Evolutionary conservation across 1,139 yeast species (phyloP), one percentile per base, ranked within the genome.

Genomic region (Tardiomyces blankii): DNA sequence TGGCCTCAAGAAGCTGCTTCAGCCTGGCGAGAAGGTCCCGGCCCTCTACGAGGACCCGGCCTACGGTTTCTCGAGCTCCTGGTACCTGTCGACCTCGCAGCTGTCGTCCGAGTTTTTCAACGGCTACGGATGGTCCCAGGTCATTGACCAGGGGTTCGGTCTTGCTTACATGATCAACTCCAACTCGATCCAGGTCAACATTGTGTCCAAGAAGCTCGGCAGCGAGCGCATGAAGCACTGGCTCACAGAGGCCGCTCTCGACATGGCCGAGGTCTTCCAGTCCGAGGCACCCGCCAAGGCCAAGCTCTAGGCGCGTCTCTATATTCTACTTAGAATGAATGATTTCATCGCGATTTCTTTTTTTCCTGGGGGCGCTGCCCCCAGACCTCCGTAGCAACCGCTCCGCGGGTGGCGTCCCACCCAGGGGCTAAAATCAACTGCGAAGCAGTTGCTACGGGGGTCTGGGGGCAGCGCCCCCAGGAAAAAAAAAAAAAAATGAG

Each of bases 91-190:
- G 14, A 78, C 95, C 6, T 87, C 96, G 2, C 97, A 91, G 67
- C 73, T 91, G 55, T 85, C 94, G 13, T 82, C 95, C 11, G 95
- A 87, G 63, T 73, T 71, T 66, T 86, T 87, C 69, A 88, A 87
- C 64, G 91, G 95, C 46, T 91, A 91, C 76, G 98, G 98, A 44
- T 91, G 89, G 88, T 81, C 96, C 21, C 95, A 93, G 65, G 97
- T 91, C 46, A 80, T 84, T 57, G 96, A 91, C 61, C 86, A 83
- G 51, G 98, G 98, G 13, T 82, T 84, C 59, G 98, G 97, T 6
- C 74, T 86, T 54, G 97, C 96, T 19, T 91, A 91, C 70, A 86
- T 88, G 85, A 75, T 89, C 61, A 88, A 86, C 70, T 78, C 78
- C 51, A 85, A 88, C 58, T 82, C 87, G 79, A 63, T 88, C 56